Base-by-base conservation (phyloP, 345 rosid genomes). In the Rubroshorea leprosula region DNA sequence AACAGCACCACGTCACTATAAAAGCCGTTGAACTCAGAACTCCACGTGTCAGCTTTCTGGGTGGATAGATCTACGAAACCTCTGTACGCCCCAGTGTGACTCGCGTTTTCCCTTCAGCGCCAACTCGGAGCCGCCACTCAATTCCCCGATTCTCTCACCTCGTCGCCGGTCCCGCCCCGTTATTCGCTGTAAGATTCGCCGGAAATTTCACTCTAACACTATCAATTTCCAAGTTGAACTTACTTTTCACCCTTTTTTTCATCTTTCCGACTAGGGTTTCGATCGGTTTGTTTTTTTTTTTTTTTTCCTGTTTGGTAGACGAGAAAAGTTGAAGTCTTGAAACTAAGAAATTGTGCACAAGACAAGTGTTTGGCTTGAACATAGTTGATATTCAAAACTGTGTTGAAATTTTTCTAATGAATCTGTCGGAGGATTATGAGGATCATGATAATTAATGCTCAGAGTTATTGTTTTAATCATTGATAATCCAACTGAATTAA, bases 1-100 rank as follows among this genome's bases (percentile, higher is more conserved):
- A n/a, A n/a, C n/a, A n/a, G n/a, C n/a, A n/a, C n/a, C n/a, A n/a
- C n/a, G n/a, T n/a, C n/a, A n/a, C n/a, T n/a, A n/a, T n/a, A n/a
- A n/a, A n/a, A n/a, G n/a, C n/a, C n/a, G n/a, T n/a, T n/a, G n/a
- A n/a, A n/a, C n/a, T n/a, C n/a, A n/a, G n/a, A n/a, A n/a, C n/a
- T 55, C 82, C 80, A 54, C 77, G 72, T 72, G 80, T 76, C 80
- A 68, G 69, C 61, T 53, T 49, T n/a, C 0, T 8, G 60, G 65
- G 58, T 47, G 31, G 64, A 51, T 46, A 68, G 74, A 62, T 58
- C 54, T 25, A 48, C 27, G 59, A 58, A 72, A 60, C 54, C 65
- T 66, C 56, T 54, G 80, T 63, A 60, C 66, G 23, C 65, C 67
- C 71, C n/a, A 8, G 61, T 65, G 74, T 76, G 72, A 72, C 59